A percentile compares a stretch with the other conserved stretches of the same genome.
Conservation (phyloP, 2,329 filamentous ascomycete species). For the Gaeumannomyces sp. region DNA sequence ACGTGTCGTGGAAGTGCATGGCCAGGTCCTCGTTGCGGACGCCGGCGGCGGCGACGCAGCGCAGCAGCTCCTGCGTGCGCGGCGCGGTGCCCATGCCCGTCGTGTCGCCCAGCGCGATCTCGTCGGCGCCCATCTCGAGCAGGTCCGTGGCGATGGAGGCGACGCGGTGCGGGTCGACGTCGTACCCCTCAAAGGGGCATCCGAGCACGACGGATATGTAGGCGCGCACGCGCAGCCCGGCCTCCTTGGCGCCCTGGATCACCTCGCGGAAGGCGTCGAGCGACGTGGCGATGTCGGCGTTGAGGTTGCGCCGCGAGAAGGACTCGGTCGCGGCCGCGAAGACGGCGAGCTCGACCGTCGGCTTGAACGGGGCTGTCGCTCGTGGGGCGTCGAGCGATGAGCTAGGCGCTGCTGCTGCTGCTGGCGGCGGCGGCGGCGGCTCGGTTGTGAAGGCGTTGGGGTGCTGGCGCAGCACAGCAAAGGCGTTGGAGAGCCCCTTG, state of each 20-base stretch:
- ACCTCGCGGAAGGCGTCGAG: slow-evolving; percentile 64
- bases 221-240: slow-evolving; percentile 64
- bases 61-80: slow-evolving; percentile 57
- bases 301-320: slow-evolving; percentile 77
- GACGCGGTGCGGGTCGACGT: slow-evolving; percentile 57
- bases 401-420: slow-evolving; percentile 9
- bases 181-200: slow-evolving; percentile 67
- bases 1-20: slow-evolving; percentile 86
- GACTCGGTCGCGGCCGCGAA: slow-evolving; percentile 78
- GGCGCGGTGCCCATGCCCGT: slow-evolving; percentile 85
- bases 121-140: slow-evolving; percentile 81
- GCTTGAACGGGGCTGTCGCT: slow-evolving; percentile 27
- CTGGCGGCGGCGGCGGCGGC: slow-evolving; percentile 27
- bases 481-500: slow-evolving; percentile 63
- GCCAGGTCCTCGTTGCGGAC: slow-evolving; percentile 66
- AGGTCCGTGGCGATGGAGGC: slow-evolving; percentile 62
- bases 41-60: slow-evolving; percentile 58
- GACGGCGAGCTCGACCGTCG: slow-evolving; percentile 26
- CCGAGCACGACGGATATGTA: slow-evolving; percentile 77
- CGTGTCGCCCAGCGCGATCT: slow-evolving; percentile 85
- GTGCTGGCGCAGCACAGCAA: slow-evolving; percentile 46
- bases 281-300: slow-evolving; percentile 69
- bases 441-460: slow-evolving; percentile 44
- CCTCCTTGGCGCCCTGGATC: slow-evolving; percentile 62
- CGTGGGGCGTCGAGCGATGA: slow-evolving; percentile 22